Evolutionary conservation across 306 rosid species (phyloP), one percentile per base, ranked within the genome.

Genomic region (Clitoria ternatea): DNA sequence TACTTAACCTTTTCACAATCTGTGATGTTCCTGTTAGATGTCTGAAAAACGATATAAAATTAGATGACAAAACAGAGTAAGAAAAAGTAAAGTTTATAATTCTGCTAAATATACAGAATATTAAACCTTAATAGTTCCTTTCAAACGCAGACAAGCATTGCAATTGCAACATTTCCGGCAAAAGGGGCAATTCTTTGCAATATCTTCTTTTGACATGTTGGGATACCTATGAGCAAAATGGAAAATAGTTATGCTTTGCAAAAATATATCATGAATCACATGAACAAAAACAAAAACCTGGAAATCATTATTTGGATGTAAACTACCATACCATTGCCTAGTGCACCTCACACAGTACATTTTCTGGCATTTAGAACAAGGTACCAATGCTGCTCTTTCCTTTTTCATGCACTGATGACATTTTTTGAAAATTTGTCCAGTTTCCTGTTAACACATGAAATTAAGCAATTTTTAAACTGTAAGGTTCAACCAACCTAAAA

Each of bases 331-430:
- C 97, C 97, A 86, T 63, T 83, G 72, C 54, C 63, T 80, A 59
- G 85, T 77, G 57, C 97, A 91, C 24, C 65, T 68, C 33, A 70
- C 0, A 63, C 97, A 91, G 64, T 91, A 91, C 39, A 85, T 36
- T 73, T 76, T 91, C 69, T 14, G 33, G 76, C 97, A 88, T 14
- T 66, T 77, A 56, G 75, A 54, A 73, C 97, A 91, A 48, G 82
- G 80, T 26, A 83, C 78, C 32, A 36, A 72, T 4, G 15, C 7
- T 68, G 26, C 11, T 15, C 77, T 84, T 30, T 74, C 83, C 73
- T 43, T 80, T 73, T 71, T 83, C 87, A 69, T 40, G 72, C 97
- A 91, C 39, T 88, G 97, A 66, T 91, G 97, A 68, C 97, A 91
- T 65, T 8, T 76, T 55, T 40, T 45, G 47, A 29, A 5, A 37